Percentiles rank a stretch among this genome's conserved stretches.
phyloP scores from a whole-genome alignment of 2,329 filamentous ascomycete species.

The Escovopsis sp. region DNA sequence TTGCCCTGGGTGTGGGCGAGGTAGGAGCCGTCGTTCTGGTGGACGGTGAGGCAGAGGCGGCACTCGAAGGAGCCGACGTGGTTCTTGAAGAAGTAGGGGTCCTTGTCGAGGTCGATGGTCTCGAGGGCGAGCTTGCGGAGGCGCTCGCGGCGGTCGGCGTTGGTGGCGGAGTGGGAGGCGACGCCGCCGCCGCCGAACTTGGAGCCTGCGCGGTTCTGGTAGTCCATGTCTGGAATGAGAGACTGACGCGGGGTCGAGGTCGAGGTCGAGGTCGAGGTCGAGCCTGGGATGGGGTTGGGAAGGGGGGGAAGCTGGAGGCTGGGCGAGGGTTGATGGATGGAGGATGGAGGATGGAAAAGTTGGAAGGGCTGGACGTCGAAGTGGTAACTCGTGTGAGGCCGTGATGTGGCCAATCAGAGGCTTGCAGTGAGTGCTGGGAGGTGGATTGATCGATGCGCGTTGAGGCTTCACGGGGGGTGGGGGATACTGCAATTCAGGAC shows the following conservation, averaged over 20 bases:
- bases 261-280: no score
- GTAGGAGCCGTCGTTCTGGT: slow-evolving; percentile 98
- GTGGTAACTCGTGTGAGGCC: background rate
- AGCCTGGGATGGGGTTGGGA: background rate
- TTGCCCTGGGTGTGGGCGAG: slow-evolving; percentile 96
- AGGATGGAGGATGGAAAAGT: no score
- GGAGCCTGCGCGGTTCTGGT: slow-evolving; percentile 86
- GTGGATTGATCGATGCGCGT: no score
- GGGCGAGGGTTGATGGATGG: background rate
- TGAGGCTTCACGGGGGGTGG: no score
- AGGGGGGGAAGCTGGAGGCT: no score
- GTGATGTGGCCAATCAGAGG: no score
- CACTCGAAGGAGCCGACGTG: slow-evolving; percentile 97
- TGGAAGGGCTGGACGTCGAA: slow-evolving; percentile 8
- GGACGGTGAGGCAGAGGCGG: slow-evolving; percentile 87
- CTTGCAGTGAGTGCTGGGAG: no score
- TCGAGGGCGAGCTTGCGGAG: slow-evolving; percentile 96
- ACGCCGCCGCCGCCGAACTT: slow-evolving; percentile 97
- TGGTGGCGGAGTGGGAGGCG: slow-evolving; percentile 82
- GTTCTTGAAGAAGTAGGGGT: slow-evolving; percentile 99
- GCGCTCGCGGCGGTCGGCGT: slow-evolving; percentile 92
- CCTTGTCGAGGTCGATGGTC: slow-evolving; percentile 97
- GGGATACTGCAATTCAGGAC: no score
- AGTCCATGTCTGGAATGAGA: slow-evolving; percentile 50
- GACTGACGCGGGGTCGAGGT: no score